phyloP scores from a whole-genome alignment of 2,329 filamentous ascomycete genomes.

The Aurifilum marmelostoma region DNA sequence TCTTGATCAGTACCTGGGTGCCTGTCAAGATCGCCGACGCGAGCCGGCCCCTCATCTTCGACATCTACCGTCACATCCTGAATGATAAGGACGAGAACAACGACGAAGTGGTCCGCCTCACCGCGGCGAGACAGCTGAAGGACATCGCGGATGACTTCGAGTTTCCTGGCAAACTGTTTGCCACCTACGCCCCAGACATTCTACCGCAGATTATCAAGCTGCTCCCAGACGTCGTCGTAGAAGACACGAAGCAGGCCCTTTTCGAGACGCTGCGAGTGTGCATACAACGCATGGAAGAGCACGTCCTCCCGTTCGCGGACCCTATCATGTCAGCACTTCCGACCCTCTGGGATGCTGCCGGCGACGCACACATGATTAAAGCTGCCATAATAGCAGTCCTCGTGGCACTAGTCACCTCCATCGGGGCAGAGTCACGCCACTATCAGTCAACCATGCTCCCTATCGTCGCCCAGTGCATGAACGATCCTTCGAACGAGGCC shows the following conservation, averaged over 20 bases:
- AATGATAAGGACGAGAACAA: constrained; percentile 78
- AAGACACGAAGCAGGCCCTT: constrained; percentile 89
- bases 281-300: constrained; percentile 78
- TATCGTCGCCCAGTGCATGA: constrained; percentile 56
- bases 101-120: constrained; percentile 89
- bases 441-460: constrained; percentile 84
- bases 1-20: constrained; percentile 89
- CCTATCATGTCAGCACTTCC: constrained; percentile 81
- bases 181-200: constrained; percentile 75
- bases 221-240: constrained; percentile 77
- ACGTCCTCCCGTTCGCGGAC: constrained; percentile 71
- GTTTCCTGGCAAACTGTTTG: constrained; percentile 73
- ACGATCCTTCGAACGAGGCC: constrained; percentile 58
- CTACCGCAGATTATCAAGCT: constrained; percentile 74
- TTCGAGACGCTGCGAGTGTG: constrained; percentile 83
- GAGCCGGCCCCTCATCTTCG: constrained; percentile 76
- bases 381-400: constrained; percentile 89
- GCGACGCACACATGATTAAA: constrained; percentile 84
- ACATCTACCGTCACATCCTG: constrained; percentile 86
- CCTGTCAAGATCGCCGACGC: constrained; percentile 72
- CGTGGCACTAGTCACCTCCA: constrained; percentile 80
- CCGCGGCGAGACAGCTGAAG: constrained; percentile 83
- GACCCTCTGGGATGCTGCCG: constrained; percentile 80
- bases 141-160: constrained; percentile 82
- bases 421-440: constrained; percentile 75